These are phyloP conservation scores for Populus simonii DNA, from an alignment of 345 rosid species.

Conservation along the genomic window DNA sequence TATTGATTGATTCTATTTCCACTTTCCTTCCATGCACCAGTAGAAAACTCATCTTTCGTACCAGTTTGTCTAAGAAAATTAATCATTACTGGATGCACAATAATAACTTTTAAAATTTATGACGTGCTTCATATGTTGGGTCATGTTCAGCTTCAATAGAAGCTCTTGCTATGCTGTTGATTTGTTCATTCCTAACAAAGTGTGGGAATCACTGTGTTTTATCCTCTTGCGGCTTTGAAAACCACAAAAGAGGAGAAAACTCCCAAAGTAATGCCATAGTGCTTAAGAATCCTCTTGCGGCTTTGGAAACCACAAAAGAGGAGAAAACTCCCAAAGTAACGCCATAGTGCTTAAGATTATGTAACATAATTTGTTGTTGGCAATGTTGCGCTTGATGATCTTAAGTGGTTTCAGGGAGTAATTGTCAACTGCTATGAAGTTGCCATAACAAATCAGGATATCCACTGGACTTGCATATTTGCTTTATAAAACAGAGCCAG, in stretches of 20 bases:
- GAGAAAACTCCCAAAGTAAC: neutral
- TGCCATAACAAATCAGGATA: neutral
- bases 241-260: neutral
- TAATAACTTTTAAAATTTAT: neutral
- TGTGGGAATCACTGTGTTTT: neutral
- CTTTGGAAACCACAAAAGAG: neutral
- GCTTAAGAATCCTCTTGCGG: neutral
- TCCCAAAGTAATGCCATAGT: neutral
- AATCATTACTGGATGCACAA: neutral
- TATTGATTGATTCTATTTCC: constrained; percentile 5
- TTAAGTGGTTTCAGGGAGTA: neutral
- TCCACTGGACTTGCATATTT: neutral
- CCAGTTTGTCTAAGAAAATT: neutral
- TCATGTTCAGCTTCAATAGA: neutral
- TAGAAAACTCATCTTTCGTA: neutral
- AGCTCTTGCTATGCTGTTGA: neutral
- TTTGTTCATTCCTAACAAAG: neutral
- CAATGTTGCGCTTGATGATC: neutral
- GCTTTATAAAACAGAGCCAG: neutral
- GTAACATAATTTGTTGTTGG: neutral
- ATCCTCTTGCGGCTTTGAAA: neutral
- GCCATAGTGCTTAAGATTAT: neutral
- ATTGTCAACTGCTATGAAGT: neutral
- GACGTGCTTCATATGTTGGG: neutral
- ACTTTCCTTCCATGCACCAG: neutral